These are phyloP conservation scores for Xylaria multiplex DNA, from an alignment of 2,329 filamentous ascomycete genomes.

Conservation along the genomic window DNA sequence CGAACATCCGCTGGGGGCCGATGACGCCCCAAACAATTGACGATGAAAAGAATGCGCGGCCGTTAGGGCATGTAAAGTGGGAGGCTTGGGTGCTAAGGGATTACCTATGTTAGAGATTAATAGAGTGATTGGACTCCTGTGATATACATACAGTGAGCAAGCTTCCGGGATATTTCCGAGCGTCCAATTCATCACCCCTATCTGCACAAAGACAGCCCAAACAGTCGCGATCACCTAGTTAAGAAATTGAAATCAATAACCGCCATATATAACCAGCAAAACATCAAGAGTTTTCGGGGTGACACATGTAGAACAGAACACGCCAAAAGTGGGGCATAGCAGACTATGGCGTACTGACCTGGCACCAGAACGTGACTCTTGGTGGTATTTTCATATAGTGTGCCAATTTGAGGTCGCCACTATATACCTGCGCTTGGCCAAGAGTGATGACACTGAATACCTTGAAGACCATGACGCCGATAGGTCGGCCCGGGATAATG, in stretches of 20 bases:
- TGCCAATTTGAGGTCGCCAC: constrained; percentile 51
- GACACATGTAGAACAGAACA: no score
- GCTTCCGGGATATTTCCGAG: constrained; percentile 57
- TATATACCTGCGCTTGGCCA: constrained; percentile 51
- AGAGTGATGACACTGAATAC: constrained; percentile 56
- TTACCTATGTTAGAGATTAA: neutral
- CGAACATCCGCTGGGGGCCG: constrained; percentile 66
- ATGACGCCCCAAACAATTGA: constrained; percentile 68
- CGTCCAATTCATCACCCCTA: constrained; percentile 60
- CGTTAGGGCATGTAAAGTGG: constrained; percentile 57
- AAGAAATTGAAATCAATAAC: no score
- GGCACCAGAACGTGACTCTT: constrained; percentile 60
- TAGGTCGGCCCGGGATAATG: constrained; percentile 65
- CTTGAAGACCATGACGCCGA: constrained; percentile 68
- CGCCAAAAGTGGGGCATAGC: no score
- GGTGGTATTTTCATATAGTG: constrained; percentile 57
- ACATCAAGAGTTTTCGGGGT: no score
- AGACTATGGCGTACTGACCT: constrained; percentile 39
- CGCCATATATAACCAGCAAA: no score
- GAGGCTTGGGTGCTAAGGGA: constrained; percentile 50
- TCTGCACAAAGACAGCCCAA: constrained; percentile 59
- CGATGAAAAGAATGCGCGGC: constrained; percentile 59
- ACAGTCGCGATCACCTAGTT: constrained; percentile 56
- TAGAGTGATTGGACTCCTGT: constrained; percentile 25
- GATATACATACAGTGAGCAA: constrained; percentile 49